A percentile compares a stretch with the other conserved stretches of the same genome.
Conservation (phyloP, 2,329 filamentous ascomycete genomes). For the Colletotrichum sojae region DNA sequence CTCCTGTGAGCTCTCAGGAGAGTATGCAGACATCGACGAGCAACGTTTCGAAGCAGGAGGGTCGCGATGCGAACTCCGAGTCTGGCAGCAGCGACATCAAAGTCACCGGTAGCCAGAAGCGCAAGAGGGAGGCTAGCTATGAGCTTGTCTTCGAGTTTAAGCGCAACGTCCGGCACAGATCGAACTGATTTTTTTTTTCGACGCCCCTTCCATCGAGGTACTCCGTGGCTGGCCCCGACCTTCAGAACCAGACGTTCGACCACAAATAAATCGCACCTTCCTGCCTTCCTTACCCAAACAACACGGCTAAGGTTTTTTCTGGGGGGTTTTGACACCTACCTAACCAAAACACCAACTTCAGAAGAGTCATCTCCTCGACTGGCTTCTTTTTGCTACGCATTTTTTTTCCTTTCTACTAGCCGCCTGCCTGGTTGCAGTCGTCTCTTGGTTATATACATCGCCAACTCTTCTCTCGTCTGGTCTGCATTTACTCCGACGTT, state of each 20-base stretch:
- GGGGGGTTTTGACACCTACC: too few species aligned
- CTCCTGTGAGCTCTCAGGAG: background rate
- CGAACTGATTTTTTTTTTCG: background rate
- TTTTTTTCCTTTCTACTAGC: background rate
- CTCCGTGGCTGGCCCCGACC: constrained; percentile 16
- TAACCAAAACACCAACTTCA: too few species aligned
- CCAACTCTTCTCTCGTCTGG: background rate
- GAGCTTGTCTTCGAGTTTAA: constrained; percentile 28
- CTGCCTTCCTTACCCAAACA: background rate
- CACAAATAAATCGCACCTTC: constrained; percentile 9
- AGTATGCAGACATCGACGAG: background rate
- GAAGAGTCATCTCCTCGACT: background rate
- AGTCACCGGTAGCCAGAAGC: background rate
- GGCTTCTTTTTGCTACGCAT: background rate
- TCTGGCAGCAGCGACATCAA: background rate
- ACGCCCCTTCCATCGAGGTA: background rate
- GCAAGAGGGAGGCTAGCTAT: constrained; percentile 24
- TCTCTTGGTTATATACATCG: background rate
- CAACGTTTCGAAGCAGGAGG: background rate
- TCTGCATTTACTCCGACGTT: background rate
- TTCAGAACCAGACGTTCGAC: background rate
- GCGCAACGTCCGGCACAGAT: constrained; percentile 10
- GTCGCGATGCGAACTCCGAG: background rate
- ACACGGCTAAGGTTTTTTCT: background rate
- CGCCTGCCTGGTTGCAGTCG: background rate